Base-by-base conservation (phyloP, 1,284 basidiomycete genomes). In the Agroathelia rolfsii region DNA sequence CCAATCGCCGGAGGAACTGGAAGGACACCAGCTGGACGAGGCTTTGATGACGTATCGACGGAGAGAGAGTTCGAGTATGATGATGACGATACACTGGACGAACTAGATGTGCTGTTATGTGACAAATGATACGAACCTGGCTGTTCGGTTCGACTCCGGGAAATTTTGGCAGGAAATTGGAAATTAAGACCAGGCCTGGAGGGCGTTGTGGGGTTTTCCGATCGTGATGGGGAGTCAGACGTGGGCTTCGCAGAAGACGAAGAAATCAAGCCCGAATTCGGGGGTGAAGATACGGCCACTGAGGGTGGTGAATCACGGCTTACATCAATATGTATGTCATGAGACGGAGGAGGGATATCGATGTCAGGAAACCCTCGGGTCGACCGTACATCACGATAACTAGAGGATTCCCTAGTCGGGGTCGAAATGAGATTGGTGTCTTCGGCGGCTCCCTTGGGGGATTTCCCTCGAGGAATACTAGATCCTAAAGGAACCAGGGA, bases 61-160 rank as follows among this genome's bases (percentile, higher is more conserved):
- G 76, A 78, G 42, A 62, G 63, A 0, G 72, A 63, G 4, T 59
- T 53, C 41, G 68, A 69, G 46, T 72, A 71, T 14, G 55, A 45
- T 36, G 38, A 49, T 9, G 56, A 55, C 0, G 48, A 41, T 36
- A 51, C 39, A 13, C 44, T 41, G 30, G 54, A 47, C 8, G 50
- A 41, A 27, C 47, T 52, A 7, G 58, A 53, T 14, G 54, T 45
- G 35, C 56, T 60, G 3, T 51, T 45, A 40, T 59, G 58, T 3
- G 57, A n/a, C n/a, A n/a, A n/a, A n/a, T n/a, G n/a, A n/a, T n/a
- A n/a, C n/a, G n/a, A n/a, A n/a, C n/a, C n/a, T n/a, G n/a, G n/a
- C n/a, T n/a, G n/a, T n/a, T 24, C 22, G n/a, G 8, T n/a, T n/a
- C 22, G 9, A n/a, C 22, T 24, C 8, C n/a, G 9, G 8, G 22